These are phyloP conservation scores for Aspergillus sp. DNA, from an alignment of 2,329 filamentous ascomycete genomes.

Conservation along the genomic window DNA sequence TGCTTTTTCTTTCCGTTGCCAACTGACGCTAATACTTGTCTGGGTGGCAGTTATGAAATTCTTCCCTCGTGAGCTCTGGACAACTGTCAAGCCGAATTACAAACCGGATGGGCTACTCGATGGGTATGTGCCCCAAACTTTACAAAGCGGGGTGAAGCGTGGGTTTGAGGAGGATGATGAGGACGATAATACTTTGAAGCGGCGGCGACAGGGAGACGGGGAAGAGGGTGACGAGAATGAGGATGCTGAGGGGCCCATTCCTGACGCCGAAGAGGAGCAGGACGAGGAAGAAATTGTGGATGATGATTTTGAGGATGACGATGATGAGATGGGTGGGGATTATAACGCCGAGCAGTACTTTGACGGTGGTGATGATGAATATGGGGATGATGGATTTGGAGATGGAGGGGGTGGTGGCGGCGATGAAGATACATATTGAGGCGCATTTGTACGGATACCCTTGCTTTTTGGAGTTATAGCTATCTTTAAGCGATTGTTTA, in stretches of 20 bases:
- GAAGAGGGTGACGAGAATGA: conserved; percentile 34
- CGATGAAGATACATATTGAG: conserved; percentile 46
- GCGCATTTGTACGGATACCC: conserved; percentile 29
- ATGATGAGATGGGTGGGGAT: conserved; percentile 59
- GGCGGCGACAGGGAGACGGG: conserved; percentile 32
- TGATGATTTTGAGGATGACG: conserved; percentile 61
- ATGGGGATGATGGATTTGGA: conserved; percentile 55
- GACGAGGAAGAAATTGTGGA: conserved; percentile 54
- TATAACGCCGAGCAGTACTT: conserved; percentile 67
- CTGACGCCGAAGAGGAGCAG: conserved; percentile 45
- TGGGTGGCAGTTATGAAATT: conserved; percentile 51
- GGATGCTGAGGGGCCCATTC: conserved; percentile 46
- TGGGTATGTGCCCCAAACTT: conserved; percentile 24
- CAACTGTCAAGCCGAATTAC: conserved; percentile 51
- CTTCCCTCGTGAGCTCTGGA: conserved; percentile 60
- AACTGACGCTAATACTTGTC: neutral
- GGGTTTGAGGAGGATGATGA: conserved; percentile 50
- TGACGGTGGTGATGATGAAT: conserved; percentile 57
- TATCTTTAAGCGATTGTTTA: neutral
- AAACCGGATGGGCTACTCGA: conserved; percentile 35
- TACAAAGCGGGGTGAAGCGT: conserved; percentile 28
- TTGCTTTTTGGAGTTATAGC: conserved; percentile 21
- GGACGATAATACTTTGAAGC: conserved; percentile 35
- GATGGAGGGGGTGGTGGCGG: conserved; percentile 56
- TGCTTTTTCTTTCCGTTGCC: neutral